Base-by-base conservation (phyloP, 768 basidiomycete species). In the Suillus plorans region DNA sequence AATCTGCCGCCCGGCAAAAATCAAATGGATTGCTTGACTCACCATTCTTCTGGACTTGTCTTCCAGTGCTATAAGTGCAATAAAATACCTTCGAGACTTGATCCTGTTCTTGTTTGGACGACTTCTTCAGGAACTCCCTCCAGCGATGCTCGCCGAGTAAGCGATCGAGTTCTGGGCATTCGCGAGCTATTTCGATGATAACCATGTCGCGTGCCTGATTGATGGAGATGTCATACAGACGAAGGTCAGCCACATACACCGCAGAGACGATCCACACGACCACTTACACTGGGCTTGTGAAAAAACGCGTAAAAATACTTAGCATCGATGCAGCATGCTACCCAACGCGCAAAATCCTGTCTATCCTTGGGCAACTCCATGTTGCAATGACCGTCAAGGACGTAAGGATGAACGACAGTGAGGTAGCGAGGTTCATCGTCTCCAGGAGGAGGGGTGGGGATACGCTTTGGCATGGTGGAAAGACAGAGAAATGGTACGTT, bases 11-110 rank as follows among this genome's bases (percentile, higher is more conserved):
- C 14, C 20, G 22, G 47, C 20, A 8, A 3, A 44, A 61, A n/a
- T 5, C 6, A n/a, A 36, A 36, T n/a, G 12, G 66, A 55, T 20
- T 36, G 12, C 6, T 18, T 12, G 41, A 66, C 81, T 50, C 49
- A 83, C 82, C 82, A 41, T 76, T 65, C 66, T 83, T 84, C 74
- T 84, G 77, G 6, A 84, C 81, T 39, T 73, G 69, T 34, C 83
- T 73, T 6, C 76, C 80, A 0, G 77, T 76, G 66, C 63, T 74
- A 65, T 74, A 76, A 0, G 71, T 68, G 67, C 82, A 83, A 63
- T 77, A 81, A 69, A 79, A 84, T 1, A 84, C 72, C 44, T 73
- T 73, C 0, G 78, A 76, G 12, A 68, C 65, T 7, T 72, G 70
- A 0, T 63, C 69, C 41, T 34, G 58, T 4, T 80, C 76, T 37